A percentile compares a stretch with the other conserved stretches of the same genome.
phyloP scores from a whole-genome alignment of 2,329 filamentous ascomycete genomes.

The Elsinoe batatas region DNA sequence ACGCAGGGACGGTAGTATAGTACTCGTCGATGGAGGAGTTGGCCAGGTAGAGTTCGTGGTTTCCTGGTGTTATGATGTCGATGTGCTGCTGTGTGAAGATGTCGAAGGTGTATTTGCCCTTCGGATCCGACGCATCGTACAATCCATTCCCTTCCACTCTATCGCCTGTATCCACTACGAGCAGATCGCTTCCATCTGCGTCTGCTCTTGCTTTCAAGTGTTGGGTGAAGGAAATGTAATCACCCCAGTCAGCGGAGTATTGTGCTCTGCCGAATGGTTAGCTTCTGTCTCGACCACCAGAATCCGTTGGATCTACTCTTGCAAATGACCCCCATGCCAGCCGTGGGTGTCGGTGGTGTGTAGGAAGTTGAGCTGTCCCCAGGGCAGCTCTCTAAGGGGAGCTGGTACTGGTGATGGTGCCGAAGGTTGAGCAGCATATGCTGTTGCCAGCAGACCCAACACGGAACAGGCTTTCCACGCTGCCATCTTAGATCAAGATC shows the following conservation, averaged over 20 bases:
- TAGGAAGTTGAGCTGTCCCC: slow-evolving; percentile 91
- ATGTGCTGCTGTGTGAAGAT: slow-evolving; percentile 75
- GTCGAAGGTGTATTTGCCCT: slow-evolving; percentile 79
- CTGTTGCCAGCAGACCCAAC: slow-evolving; percentile 21
- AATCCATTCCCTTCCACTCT: slow-evolving; percentile 89
- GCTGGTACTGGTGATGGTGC: slow-evolving; percentile 68
- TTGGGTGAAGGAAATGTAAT: slow-evolving; percentile 86
- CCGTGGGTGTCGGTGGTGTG: slow-evolving; percentile 93
- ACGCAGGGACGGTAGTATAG: slow-evolving; percentile 71
- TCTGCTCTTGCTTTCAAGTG: slow-evolving; percentile 75
- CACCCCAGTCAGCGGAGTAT: slow-evolving; percentile 94
- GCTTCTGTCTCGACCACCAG: background rate
- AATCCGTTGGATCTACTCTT: slow-evolving; percentile 53
- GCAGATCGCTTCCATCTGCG: slow-evolving; percentile 65
- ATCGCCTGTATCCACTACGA: slow-evolving; percentile 95
- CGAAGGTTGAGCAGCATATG: slow-evolving; percentile 56
- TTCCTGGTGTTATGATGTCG: slow-evolving; percentile 78
- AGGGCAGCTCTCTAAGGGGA: slow-evolving; percentile 73
- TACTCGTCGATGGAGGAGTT: slow-evolving; percentile 72
- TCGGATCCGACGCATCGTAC: slow-evolving; percentile 80
- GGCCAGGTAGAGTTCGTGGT: slow-evolving; percentile 86
- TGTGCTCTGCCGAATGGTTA: slow-evolving; percentile 51
- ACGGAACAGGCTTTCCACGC: slow-evolving; percentile 18
- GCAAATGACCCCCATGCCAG: slow-evolving; percentile 87
- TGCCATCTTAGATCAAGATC: background rate